These are phyloP conservation scores for Leccinum uliginosum DNA, from an alignment of 768 basidiomycete genomes.

Conservation along the genomic window DNA sequence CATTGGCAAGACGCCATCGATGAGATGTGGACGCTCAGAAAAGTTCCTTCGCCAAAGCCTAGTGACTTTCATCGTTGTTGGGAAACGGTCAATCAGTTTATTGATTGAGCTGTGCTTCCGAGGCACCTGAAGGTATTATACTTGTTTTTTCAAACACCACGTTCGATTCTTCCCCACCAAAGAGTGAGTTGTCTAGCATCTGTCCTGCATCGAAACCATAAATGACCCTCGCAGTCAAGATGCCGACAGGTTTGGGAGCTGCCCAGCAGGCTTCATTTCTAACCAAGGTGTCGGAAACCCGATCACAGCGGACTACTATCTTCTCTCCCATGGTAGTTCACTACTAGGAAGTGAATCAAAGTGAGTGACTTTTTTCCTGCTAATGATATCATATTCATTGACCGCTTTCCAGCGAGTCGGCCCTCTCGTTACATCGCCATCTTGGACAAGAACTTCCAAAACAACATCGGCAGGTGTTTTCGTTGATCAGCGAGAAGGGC, in stretches of 20 bases:
- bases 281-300: slow-evolving; percentile 45
- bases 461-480: slow-evolving; percentile 26
- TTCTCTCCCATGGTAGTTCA: slow-evolving; percentile 53
- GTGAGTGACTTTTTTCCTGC: slow-evolving; percentile 24
- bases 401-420: slow-evolving; percentile 40
- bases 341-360: slow-evolving; percentile 36
- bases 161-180: slow-evolving; percentile 43
- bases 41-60: slow-evolving; percentile 24
- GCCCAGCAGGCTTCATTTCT: slow-evolving; percentile 47
- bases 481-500: background rate
- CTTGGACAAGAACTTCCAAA: slow-evolving; percentile 32
- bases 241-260: slow-evolving; percentile 45
- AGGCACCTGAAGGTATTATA: background rate
- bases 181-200: slow-evolving; percentile 1
- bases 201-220: background rate
- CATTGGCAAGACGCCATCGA: slow-evolving; percentile 25
- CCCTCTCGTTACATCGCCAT: slow-evolving; percentile 58
- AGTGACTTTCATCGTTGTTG: slow-evolving; percentile 57
- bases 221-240: slow-evolving; percentile 8
- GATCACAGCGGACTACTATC: slow-evolving; percentile 45
- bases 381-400: background rate
- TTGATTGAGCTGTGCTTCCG: background rate
- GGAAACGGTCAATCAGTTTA: slow-evolving; percentile 45
- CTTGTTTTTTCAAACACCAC: slow-evolving; percentile 40
- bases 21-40: slow-evolving; percentile 20